phyloP scores from a whole-genome alignment of 371 early-diverging fungal species.

The Haplosporangium sp. region DNA sequence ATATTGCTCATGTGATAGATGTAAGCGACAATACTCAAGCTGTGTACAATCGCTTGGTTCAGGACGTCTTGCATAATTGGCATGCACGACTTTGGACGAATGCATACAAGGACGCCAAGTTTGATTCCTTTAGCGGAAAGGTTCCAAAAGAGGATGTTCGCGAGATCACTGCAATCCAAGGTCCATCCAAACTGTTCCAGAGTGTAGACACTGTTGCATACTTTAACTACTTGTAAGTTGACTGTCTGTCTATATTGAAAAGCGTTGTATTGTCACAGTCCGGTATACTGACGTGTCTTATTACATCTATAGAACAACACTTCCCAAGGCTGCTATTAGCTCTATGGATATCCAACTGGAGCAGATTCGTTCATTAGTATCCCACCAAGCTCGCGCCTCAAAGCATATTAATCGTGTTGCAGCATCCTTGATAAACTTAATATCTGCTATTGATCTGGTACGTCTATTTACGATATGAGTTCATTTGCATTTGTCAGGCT shows the following conservation, averaged over 20 bases:
- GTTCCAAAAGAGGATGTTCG: slow-evolving; percentile 48
- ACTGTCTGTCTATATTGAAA: slow-evolving; percentile 5
- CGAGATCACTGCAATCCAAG: slow-evolving; percentile 58
- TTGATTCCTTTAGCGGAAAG: slow-evolving; percentile 46
- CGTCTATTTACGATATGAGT: not conserved
- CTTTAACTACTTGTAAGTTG: slow-evolving; percentile 67
- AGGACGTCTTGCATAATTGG: slow-evolving; percentile 60
- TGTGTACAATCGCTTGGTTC: slow-evolving; percentile 49
- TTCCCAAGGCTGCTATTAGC: slow-evolving; percentile 52
- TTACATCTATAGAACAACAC: slow-evolving; percentile 33
- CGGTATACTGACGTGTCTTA: not conserved
- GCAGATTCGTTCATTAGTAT: slow-evolving; percentile 47
- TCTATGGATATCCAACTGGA: slow-evolving; percentile 51
- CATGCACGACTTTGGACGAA: slow-evolving; percentile 60
- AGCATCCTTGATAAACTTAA: slow-evolving; percentile 48
- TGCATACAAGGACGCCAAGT: slow-evolving; percentile 52
- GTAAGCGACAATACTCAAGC: slow-evolving; percentile 38
- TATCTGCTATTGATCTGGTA: slow-evolving; percentile 46
- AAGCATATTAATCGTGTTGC: slow-evolving; percentile 51
- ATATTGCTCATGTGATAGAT: slow-evolving; percentile 9
- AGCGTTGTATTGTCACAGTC: not conserved
- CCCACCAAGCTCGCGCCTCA: slow-evolving; percentile 46
- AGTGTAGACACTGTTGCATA: slow-evolving; percentile 68
- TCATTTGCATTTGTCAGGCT: not conserved
- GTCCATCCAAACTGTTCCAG: slow-evolving; percentile 68